Evolutionary conservation across 2,329 filamentous ascomycete genomes (phyloP), one percentile per base, ranked within the genome.

Genomic region (Calonectria pauciramosa): DNA sequence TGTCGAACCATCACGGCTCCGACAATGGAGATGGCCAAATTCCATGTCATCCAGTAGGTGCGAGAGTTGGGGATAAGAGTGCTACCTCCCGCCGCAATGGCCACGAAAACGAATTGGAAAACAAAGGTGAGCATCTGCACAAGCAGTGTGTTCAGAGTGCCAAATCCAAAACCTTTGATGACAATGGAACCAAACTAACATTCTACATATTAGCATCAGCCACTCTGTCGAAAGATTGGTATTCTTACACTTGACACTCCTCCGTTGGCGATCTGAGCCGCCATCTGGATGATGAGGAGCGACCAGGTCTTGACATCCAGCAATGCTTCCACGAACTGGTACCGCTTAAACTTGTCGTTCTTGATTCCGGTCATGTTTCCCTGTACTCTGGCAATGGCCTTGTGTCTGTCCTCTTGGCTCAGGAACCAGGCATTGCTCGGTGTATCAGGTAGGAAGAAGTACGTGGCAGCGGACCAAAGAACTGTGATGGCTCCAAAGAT

Each of bases 351-450:
- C 26, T 75, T 64, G 60, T 68, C 80, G 68, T 80, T 84, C 73
- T 83, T 82, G 28, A 85, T 82, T 8, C 84, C 83, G 1, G 84
- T 86, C 78, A 82, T 82, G 76, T 85, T 84, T 7, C 78, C 78
- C 41, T 81, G 76, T 26, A 85, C 80, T 0, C 84, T 80, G 51
- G 81, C 72, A 9, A 85, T 67, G 7, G 83, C 84, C 32, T 82
- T 81, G 16, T 73, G 71, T 1, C 81, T 79, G 54, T 86, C 84
- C 20, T 78, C 70, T 8, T 67, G 60, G 20, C 41, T 81, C 14
- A 84, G 73, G 20, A 83, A 81, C 76, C 80, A 79, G 1, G 82
- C 80, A 23, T 81, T 78, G 68, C 75, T 75, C 56, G 80, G 76
- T 20, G 77, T 47, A 74, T 82, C 80, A 1, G 73, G 81, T 34